These are phyloP conservation scores for Hymenochaete sp. DNA, from an alignment of 1,284 basidiomycete genomes.

Conservation along the genomic window DNA sequence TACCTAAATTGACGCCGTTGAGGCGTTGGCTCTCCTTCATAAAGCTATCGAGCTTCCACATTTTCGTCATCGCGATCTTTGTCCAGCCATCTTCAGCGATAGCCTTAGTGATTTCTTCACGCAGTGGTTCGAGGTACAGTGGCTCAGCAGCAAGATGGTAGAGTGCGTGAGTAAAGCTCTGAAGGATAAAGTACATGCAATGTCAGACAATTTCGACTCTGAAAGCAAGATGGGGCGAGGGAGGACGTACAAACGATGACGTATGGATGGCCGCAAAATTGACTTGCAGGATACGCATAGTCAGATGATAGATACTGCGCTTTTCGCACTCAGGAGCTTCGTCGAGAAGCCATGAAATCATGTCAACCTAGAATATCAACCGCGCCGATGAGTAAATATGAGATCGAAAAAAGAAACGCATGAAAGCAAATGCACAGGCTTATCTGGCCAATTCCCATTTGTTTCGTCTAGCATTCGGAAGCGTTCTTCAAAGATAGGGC, in stretches of 20 bases:
- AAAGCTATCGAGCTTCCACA: slow-evolving; percentile 43
- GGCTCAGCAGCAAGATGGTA: slow-evolving; percentile 36
- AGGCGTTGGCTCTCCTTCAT: slow-evolving; percentile 37
- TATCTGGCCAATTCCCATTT: slow-evolving; percentile 30
- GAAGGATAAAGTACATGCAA: slow-evolving; percentile 13
- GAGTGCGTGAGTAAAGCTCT: slow-evolving; percentile 33
- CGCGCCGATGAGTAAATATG: background rate
- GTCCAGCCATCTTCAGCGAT: slow-evolving; percentile 36
- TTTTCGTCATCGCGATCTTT: slow-evolving; percentile 33
- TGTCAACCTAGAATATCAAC: slow-evolving; percentile 6
- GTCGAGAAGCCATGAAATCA: slow-evolving; percentile 15
- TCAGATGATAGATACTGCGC: slow-evolving; percentile 14
- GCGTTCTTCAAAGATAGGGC: slow-evolving; percentile 32
- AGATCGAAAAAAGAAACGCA: background rate
- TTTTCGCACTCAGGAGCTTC: slow-evolving; percentile 13
- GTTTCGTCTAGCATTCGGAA: slow-evolving; percentile 24
- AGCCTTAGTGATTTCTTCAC: slow-evolving; percentile 36
- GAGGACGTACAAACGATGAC: slow-evolving; percentile 22
- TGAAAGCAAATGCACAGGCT: slow-evolving; percentile 27
- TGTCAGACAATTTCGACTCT: slow-evolving; percentile 22
- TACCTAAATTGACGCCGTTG: slow-evolving; percentile 25
- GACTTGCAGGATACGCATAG: slow-evolving; percentile 22
- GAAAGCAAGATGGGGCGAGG: too few relatives aligned
- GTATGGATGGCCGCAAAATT: slow-evolving; percentile 30
- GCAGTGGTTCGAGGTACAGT: slow-evolving; percentile 33